Evolutionary conservation across 495 filamentous ascomycete species (phyloP).

Genomic region (Penicillium nucicola): DNA sequence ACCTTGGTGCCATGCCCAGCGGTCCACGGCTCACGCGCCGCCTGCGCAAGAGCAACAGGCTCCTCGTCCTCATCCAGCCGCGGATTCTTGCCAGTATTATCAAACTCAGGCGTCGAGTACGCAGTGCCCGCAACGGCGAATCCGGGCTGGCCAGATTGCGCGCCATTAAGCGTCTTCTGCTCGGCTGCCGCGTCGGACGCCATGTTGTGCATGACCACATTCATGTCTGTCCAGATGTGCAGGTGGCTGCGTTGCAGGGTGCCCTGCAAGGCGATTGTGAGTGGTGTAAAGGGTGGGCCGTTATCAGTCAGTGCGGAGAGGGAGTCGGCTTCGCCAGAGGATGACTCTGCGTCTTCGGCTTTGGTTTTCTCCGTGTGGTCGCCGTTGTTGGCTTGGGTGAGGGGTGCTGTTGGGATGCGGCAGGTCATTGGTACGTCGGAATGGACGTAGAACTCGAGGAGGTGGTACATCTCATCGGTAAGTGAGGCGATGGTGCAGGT

Average conservation of each 20-base stretch:
- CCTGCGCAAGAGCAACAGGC: constrained; percentile 34
- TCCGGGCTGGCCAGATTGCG: constrained; percentile 43
- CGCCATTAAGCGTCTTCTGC: constrained; percentile 11
- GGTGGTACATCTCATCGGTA: constrained; percentile 88
- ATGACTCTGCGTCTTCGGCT: background rate
- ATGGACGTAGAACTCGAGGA: constrained; percentile 98
- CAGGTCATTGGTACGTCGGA: constrained; percentile 91
- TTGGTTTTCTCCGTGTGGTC: constrained; percentile 4
- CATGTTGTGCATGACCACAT: constrained; percentile 78
- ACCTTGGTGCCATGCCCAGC: constrained; percentile 55
- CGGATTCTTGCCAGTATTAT: constrained; percentile 24
- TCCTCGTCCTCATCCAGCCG: constrained; percentile 37
- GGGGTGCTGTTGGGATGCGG: constrained; percentile 78
- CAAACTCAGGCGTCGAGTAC: constrained; percentile 76
- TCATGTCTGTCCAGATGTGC: constrained; percentile 85
- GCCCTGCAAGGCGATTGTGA: constrained; percentile 83
- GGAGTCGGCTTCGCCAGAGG: constrained; percentile 13
- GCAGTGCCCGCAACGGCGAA: constrained; percentile 83
- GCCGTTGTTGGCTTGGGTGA: constrained; percentile 18
- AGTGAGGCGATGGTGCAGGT: constrained; percentile 90
- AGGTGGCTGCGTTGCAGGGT: constrained; percentile 86
- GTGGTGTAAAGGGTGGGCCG: constrained; percentile 53
- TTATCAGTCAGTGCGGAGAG: constrained; percentile 35
- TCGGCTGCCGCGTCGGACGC: constrained; percentile 30
- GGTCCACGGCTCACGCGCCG: constrained; percentile 45